Percentiles rank a stretch among this genome's conserved stretches.
phyloP scores from a whole-genome alignment of 768 basidiomycete species.

The Pholiota microspora region DNA sequence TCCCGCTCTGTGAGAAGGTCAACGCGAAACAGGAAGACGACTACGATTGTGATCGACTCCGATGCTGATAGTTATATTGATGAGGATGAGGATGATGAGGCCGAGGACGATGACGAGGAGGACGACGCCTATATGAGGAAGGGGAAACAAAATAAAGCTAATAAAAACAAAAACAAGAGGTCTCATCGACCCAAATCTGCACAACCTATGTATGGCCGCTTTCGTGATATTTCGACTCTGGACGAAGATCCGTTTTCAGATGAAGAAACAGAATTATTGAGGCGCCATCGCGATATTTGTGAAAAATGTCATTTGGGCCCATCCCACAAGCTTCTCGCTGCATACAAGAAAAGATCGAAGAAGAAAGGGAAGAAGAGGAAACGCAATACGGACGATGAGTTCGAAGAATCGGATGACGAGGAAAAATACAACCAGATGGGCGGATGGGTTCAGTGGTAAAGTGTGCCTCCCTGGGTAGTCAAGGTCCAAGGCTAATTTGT shows the following conservation, averaged over 20 bases:
- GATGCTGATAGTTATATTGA: constrained; percentile 20
- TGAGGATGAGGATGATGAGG: constrained; percentile 10
- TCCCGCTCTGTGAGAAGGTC: constrained; percentile 34
- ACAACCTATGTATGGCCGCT: constrained; percentile 39
- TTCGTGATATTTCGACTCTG: constrained; percentile 39
- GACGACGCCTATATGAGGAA: constrained; percentile 1
- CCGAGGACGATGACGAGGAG: constrained; percentile 10
- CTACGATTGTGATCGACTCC: constrained; percentile 34
- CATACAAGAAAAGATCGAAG: constrained; percentile 37
- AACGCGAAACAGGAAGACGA: constrained; percentile 40
- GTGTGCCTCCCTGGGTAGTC: neutral
- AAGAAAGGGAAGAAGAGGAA: constrained; percentile 39
- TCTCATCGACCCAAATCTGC: constrained; percentile 16
- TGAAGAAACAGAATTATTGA: constrained; percentile 51
- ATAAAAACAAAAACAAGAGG: constrained; percentile 23
- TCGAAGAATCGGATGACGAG: constrained; percentile 55
- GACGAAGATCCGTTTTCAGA: constrained; percentile 51
- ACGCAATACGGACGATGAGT: constrained; percentile 41
- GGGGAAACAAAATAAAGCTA: constrained; percentile 16
- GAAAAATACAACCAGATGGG: constrained; percentile 53
- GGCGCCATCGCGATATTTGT: constrained; percentile 62
- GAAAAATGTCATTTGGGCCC: constrained; percentile 70
- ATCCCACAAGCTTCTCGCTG: constrained; percentile 49
- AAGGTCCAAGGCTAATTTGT: constrained; percentile 8
- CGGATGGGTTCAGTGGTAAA: constrained; percentile 85